These are phyloP conservation scores for Pichia nanzhaoensis DNA, from an alignment of 805 yeast genomes.

Conservation along the genomic window DNA sequence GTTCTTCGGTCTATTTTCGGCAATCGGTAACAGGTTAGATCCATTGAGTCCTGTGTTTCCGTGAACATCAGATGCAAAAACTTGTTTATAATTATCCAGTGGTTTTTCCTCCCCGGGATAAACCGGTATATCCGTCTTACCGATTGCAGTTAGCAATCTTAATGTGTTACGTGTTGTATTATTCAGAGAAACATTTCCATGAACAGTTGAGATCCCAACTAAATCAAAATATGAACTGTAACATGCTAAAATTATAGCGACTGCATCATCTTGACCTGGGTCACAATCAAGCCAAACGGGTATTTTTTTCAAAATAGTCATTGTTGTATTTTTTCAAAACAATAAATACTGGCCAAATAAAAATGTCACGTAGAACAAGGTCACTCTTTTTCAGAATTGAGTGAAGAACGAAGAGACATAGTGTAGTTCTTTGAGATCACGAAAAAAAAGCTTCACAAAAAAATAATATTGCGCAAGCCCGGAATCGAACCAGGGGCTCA, in stretches of 20 bases:
- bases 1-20: conserved; percentile 27
- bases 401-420: too few relatives aligned
- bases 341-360: too few relatives aligned
- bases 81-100: conserved; percentile 38
- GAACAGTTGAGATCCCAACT: conserved; percentile 70
- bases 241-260: conserved; percentile 61
- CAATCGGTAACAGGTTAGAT: conserved; percentile 49
- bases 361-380: too few relatives aligned
- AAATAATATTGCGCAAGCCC: conserved; percentile 20
- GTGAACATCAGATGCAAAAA: conserved; percentile 57
- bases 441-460: background rate
- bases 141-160: conserved; percentile 56
- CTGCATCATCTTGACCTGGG: conserved; percentile 86
- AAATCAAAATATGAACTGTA: conserved; percentile 54
- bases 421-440: background rate
- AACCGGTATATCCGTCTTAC: conserved; percentile 49
- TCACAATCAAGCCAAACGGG: conserved; percentile 91
- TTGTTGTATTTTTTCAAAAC: too few relatives aligned
- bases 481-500: conserved; percentile 27
- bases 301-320: conserved; percentile 21
- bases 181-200: conserved; percentile 60
- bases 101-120: conserved; percentile 62
- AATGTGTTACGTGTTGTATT: conserved; percentile 66
- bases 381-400: too few relatives aligned
- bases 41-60: conserved; percentile 78